Conservation (phyloP, 2,329 filamentous ascomycete species). For the Xylogone sp. region DNA sequence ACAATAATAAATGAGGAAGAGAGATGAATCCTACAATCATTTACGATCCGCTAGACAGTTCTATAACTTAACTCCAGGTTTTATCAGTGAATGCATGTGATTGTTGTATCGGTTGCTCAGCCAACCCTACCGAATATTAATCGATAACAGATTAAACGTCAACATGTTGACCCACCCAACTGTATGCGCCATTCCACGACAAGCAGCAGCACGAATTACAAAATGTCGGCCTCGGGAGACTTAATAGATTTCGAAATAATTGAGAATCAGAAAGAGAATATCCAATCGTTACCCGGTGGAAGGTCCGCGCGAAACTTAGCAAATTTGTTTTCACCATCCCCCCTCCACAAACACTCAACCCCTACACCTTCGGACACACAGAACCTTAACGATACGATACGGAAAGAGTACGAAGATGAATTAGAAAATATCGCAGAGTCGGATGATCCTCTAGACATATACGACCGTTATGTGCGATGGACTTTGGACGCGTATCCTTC, state of each 20-base stretch:
- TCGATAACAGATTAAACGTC: neutral
- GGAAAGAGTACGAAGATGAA: constrained; percentile 84
- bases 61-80: too few species aligned
- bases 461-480: constrained; percentile 96
- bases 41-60: too few species aligned
- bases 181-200: neutral
- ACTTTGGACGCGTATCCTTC: constrained; percentile 93
- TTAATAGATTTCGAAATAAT: constrained; percentile 83
- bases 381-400: constrained; percentile 73
- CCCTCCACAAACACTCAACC: constrained; percentile 52
- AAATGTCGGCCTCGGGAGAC: constrained; percentile 47
- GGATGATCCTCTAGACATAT: constrained; percentile 92
- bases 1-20: too few species aligned
- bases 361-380: constrained; percentile 69
- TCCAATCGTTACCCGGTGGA: constrained; percentile 84
- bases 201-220: constrained; percentile 7
- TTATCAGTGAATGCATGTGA: too few species aligned
- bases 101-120: neutral
- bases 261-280: constrained; percentile 96
- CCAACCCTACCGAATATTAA: neutral
- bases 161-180: neutral
- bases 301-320: constrained; percentile 87
- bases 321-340: constrained; percentile 70
- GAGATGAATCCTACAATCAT: too few species aligned
- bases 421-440: constrained; percentile 74